These are phyloP conservation scores for Hypericum perforatum DNA, from an alignment of 345 rosid genomes.

Conservation along the genomic window DNA sequence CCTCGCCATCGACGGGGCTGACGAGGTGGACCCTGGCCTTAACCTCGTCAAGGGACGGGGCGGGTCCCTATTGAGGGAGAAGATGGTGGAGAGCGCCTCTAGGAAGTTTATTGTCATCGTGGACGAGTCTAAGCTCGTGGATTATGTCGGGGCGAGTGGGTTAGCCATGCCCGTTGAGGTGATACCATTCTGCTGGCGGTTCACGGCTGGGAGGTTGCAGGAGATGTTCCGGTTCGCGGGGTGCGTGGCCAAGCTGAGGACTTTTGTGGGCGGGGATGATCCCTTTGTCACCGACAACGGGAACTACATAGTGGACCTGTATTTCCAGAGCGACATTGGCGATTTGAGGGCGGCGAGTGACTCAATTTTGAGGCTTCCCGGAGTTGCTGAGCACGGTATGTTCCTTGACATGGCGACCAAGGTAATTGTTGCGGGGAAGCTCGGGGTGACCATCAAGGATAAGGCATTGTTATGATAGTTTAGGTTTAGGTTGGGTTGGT, in stretches of 20 bases:
- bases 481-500: no score
- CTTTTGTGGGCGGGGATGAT: background rate
- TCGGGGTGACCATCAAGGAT: slow-evolving; percentile 2
- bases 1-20: slow-evolving; percentile 7
- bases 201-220: slow-evolving; percentile 2
- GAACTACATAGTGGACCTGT: slow-evolving; percentile 8
- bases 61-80: slow-evolving; percentile 6
- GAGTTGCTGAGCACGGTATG: slow-evolving; percentile 9
- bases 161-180: slow-evolving; percentile 8
- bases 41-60: slow-evolving; percentile 6
- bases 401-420: slow-evolving; percentile 8
- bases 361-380: background rate
- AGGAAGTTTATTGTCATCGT: slow-evolving; percentile 5
- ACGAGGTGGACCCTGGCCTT: slow-evolving; percentile 8
- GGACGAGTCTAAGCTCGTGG: slow-evolving; percentile 8
- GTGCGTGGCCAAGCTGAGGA: slow-evolving; percentile 6
- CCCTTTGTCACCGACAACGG: slow-evolving; percentile 9
- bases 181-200: slow-evolving; percentile 5
- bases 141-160: slow-evolving; percentile 2
- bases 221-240: slow-evolving; percentile 2
- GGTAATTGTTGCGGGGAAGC: slow-evolving; percentile 2
- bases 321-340: slow-evolving; percentile 4
- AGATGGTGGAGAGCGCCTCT: slow-evolving; percentile 2
- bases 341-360: slow-evolving; percentile 8
- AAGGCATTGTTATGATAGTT: background rate